Conservation (phyloP, 2,329 filamentous ascomycete genomes). For the Colletotrichum truncatum region DNA sequence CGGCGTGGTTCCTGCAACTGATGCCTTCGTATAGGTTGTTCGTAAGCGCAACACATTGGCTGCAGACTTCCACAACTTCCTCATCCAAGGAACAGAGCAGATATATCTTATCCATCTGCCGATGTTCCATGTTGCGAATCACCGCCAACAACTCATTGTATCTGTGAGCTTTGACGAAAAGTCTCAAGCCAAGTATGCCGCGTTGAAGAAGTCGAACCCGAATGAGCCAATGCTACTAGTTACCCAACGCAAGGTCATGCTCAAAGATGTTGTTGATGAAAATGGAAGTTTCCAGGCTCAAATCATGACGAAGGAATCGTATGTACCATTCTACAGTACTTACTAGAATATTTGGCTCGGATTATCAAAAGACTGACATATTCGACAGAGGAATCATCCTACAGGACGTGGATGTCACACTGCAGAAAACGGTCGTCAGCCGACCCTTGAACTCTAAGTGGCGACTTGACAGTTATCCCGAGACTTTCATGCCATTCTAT, state of each 20-base stretch:
- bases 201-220: conserved; percentile 36
- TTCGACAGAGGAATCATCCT: conserved; percentile 28
- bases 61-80: conserved; percentile 46
- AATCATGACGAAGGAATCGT: conserved; percentile 40
- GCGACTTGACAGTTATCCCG: conserved; percentile 45
- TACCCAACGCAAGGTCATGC: conserved; percentile 36
- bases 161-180: conserved; percentile 35
- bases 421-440: conserved; percentile 39
- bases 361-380: not conserved
- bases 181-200: conserved; percentile 34
- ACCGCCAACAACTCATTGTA: conserved; percentile 49
- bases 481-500: conserved; percentile 51
- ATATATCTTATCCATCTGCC: conserved; percentile 46
- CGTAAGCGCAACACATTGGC: conserved; percentile 46
- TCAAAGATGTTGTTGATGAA: conserved; percentile 34
- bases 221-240: conserved; percentile 38
- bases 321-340: too few species aligned
- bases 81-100: conserved; percentile 44
- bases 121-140: conserved; percentile 50
- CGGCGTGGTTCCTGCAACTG: not conserved
- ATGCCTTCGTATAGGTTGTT: conserved; percentile 32
- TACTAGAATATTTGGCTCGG: too few species aligned
- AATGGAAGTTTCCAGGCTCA: conserved; percentile 37
- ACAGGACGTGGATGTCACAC: conserved; percentile 34
- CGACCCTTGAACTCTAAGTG: conserved; percentile 46